phyloP scores from a whole-genome alignment of 495 filamentous ascomycete genomes.

The Penicillium cataractarum region DNA sequence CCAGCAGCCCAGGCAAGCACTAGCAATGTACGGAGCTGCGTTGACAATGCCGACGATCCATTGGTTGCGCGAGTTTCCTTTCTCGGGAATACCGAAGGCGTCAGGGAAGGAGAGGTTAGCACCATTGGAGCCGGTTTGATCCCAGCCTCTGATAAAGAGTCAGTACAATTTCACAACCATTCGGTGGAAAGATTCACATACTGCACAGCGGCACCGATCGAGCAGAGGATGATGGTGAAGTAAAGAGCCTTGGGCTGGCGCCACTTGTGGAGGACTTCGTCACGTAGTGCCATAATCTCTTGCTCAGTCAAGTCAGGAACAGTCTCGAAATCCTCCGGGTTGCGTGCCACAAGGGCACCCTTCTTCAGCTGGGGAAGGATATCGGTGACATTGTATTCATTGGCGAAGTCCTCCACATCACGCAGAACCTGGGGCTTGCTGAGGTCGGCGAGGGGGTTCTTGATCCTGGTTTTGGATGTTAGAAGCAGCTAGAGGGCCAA shows the following conservation, averaged over 20 bases:
- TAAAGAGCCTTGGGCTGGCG: constrained; percentile 66
- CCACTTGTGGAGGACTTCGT: constrained; percentile 67
- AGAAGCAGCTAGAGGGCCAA: not conserved
- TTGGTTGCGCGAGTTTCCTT: constrained; percentile 41
- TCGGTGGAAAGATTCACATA: constrained; percentile 28
- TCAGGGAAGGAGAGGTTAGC: constrained; percentile 66
- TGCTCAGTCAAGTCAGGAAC: constrained; percentile 59
- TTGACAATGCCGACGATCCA: constrained; percentile 69
- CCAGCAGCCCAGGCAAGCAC: constrained; percentile 56
- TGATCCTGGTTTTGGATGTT: constrained; percentile 49
- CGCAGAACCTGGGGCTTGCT: constrained; percentile 52
- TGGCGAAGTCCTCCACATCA: constrained; percentile 60
- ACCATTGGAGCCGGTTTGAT: constrained; percentile 75
- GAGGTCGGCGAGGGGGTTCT: constrained; percentile 64
- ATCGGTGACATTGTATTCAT: constrained; percentile 47
- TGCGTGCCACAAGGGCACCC: constrained; percentile 67
- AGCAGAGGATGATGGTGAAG: constrained; percentile 69
- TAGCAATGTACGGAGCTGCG: constrained; percentile 49
- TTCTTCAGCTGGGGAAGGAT: constrained; percentile 55
- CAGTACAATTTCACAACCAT: not conserved
- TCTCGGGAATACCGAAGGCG: constrained; percentile 59
- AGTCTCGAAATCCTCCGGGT: constrained; percentile 56
- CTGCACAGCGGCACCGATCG: constrained; percentile 72
- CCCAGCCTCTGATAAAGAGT: constrained; percentile 55
- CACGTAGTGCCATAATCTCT: constrained; percentile 55